These are phyloP conservation scores for Hyaloscypha finlandica DNA, from an alignment of 495 filamentous ascomycete genomes.

Conservation along the genomic window DNA sequence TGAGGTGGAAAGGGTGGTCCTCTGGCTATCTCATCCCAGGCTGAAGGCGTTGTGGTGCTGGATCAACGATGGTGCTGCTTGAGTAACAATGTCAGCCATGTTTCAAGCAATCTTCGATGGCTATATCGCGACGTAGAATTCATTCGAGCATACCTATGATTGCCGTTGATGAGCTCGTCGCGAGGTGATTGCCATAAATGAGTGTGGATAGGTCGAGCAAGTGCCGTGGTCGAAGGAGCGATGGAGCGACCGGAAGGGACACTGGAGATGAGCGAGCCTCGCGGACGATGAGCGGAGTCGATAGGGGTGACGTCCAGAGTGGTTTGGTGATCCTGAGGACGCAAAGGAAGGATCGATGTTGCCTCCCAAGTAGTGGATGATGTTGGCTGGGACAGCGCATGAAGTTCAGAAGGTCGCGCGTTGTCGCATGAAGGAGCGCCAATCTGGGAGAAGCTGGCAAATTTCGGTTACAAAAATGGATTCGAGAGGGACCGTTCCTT, in stretches of 20 bases:
- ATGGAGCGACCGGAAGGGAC: background rate
- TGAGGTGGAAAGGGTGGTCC: slow-evolving; percentile 16
- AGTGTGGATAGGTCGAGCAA: background rate
- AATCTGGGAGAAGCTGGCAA: too few relatives aligned
- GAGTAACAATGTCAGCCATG: slow-evolving; percentile 18
- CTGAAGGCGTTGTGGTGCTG: slow-evolving; percentile 10
- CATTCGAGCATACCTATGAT: slow-evolving; percentile 18
- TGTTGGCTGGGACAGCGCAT: background rate
- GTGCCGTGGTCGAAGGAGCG: background rate
- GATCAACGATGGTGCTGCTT: slow-evolving; percentile 23
- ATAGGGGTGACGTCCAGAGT: background rate
- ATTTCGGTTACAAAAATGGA: too few relatives aligned
- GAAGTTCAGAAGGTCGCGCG: too few relatives aligned
- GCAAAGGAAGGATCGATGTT: background rate
- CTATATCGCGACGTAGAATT: background rate
- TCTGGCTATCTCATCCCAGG: slow-evolving; percentile 8
- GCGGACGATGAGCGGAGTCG: background rate
- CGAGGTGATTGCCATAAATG: slow-evolving; percentile 24
- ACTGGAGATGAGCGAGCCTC: background rate
- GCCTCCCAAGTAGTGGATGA: background rate
- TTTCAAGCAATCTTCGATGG: slow-evolving; percentile 9
- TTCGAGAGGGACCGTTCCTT: too few relatives aligned
- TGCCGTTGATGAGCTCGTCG: slow-evolving; percentile 28
- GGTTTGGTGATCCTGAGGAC: background rate
- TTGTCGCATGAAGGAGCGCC: too few relatives aligned